Percentiles rank a stretch among this genome's conserved stretches.
These are phyloP conservation scores for Quercus lobata DNA, from an alignment of 331 rosid genomes.

Conservation along the genomic window DNA sequence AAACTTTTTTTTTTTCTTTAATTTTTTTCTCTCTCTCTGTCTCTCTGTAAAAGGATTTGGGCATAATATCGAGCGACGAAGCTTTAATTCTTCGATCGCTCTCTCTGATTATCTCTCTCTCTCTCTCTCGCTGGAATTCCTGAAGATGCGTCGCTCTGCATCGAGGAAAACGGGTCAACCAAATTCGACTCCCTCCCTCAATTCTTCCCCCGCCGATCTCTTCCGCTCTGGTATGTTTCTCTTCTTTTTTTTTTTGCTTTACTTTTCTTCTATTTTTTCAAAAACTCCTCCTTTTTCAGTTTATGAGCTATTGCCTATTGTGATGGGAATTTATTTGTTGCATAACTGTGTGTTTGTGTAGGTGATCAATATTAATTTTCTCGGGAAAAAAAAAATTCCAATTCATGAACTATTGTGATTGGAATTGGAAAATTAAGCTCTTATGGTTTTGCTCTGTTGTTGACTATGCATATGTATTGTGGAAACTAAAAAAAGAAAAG, in stretches of 20 bases:
- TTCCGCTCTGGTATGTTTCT: conserved; percentile 68
- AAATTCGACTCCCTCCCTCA: conserved; percentile 47
- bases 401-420: neutral
- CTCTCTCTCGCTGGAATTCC: conserved; percentile 34
- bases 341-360: neutral
- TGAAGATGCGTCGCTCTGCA: conserved; percentile 81
- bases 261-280: neutral
- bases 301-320: neutral
- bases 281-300: neutral
- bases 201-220: conserved; percentile 68
- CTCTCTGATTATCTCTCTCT: neutral
- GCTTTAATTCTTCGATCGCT: conserved; percentile 7
- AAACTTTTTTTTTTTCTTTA: no score
- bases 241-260: neutral
- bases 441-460: no score
- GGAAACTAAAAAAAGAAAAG: no score
- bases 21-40: neutral
- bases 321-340: no score
- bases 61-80: neutral
- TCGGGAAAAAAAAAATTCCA: no score
- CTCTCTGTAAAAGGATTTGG: conserved; percentile 10
- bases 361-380: neutral
- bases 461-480: neutral
- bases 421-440: neutral
- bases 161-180: conserved; percentile 72